Evolutionary conservation across 768 basidiomycete genomes (phyloP), one percentile per base, ranked within the genome.

Genomic region (Tricholoma saponaceum): DNA sequence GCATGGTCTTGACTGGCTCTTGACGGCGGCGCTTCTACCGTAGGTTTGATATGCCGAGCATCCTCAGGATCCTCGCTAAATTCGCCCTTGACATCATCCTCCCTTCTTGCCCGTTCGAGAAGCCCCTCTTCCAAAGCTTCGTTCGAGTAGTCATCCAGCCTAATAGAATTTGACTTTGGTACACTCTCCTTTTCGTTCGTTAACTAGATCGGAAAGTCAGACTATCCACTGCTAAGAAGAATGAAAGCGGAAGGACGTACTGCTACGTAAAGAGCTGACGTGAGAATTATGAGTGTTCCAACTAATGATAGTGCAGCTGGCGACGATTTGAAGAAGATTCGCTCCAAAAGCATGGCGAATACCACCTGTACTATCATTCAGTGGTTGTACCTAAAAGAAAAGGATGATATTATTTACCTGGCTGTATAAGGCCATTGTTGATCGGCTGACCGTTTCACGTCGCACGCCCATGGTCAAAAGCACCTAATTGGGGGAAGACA

Each of bases 341-440:
- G 74, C 67, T 94, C 87, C 10, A 91, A 73, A 14, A 84, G 66
- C 2, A 79, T 74, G 0, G 89, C 84, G 64, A 86, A 92, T n/a
- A 90, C 74, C 35, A 92, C 79, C 80, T 88, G 60, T 4, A 13
- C 4, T 13, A 10, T 18, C 32, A 33, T 20, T 44, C 37, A 54
- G 8, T 50, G 2, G 33, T 49, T 55, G 22, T 39, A 4, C 33
- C 16, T 20, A 37, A 16, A 41, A 26, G 14, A 18, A 22, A 8
- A 16, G 10, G 26, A 30, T 10, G 23, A 3, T 22, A 20, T 2
- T 49, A 32, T 51, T 51, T 32, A 59, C 51, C 33, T 56, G 55
- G 28, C 35, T 52, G 37, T 57, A 60, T 18, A 57, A 46, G 8
- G 53, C 59, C 55, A 60, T 47, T n/a, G 46, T 60, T 13, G 55